Evolutionary conservation across 345 rosid species (phyloP), one percentile per base, ranked within the genome.

Genomic region (Citrus reticulata): DNA sequence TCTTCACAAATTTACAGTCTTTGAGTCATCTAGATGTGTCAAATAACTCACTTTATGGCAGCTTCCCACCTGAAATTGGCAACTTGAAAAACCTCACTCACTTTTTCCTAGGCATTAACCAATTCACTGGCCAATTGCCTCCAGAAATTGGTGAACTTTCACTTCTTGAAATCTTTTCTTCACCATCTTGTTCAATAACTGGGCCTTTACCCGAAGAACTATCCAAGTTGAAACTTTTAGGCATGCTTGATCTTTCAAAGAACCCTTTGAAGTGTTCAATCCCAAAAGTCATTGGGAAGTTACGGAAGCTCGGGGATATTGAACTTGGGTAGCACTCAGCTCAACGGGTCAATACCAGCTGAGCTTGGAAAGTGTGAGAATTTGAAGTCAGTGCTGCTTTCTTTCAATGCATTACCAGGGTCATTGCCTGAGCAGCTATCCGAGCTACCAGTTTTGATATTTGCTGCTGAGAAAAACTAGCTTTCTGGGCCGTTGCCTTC

Each of bases 331-430:
- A 87, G 88, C 55, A 20, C 95, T 0, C 90, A 84, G 74, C 87
- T 96, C 11, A 85, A 84, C 20, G 98, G 99, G 5, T 37, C 93
- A 62, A 80, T 96, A 6, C 99, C 98, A 30, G 73, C 86, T 96
- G 16, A 42, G 51, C 51, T 42, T 54, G 98, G 98, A 6, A 80
- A 77, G 2, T 93, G 98, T 78, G 75, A 77, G 79, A 90, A 80
- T 40, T 87, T 94, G 81, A 92, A 82, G 84, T 84, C 89, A 35
- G n/a, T 96, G 78, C 82, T 84, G 87, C 77, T 94, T 7, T 93
- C 98, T 19, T 93, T 88, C 79, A 96, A 96, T 80, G 86, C 86
- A 7, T 87, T 96, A 55, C 77, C 97, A 4, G 98, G 97, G 13
- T 49, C 86, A 20, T 57, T 93, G 30, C 99, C 99, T 0, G 84